Base-by-base conservation (phyloP, 176 grass and related monocot species). In the Bolboschoenus planiculmis region DNA sequence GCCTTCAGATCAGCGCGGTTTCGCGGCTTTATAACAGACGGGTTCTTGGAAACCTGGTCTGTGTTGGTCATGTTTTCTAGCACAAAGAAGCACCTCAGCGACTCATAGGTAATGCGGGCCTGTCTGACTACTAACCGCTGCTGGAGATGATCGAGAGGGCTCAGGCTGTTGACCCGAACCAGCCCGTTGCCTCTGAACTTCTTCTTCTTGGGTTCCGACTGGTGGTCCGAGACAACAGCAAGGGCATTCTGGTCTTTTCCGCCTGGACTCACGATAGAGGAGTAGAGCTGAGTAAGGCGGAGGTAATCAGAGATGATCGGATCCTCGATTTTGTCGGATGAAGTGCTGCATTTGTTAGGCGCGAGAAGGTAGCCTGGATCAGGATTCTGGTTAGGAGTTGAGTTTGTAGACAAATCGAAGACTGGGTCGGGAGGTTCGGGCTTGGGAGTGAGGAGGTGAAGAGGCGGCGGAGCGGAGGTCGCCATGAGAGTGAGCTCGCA, bases 51-150 rank as follows among this genome's bases (percentile, higher is more conserved):
- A 58, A 40, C 26, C n/a, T 5, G 82, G 21, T 35, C 36, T 21
- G 27, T 27, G 50, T 63, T 81, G n/a, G n/a, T 43, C n/a, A 58
- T 20, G 24, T 42, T 81, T 42, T 90, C 55, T 39, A 83, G 83
- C 10, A 84, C 64, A 83, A 78, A 92, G 43, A 73, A 56, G 34
- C 47, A 51, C 57, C 92, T 90, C 44, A 97, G 87, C 23, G 92
- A 93, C 37, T 97, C 88, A 35, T 91, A 97, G 64, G 87, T 90
- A 84, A 97, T 87, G 56, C 95, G 92, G n/a, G 90, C 75, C 24
- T 73, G 84, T 84, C 95, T 88, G 46, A 97, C 85, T 14, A 85
- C 26, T 24, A 55, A 29, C 16, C 88, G 95, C 58, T 67, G 86
- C 48, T 90, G 79, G 83, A 87, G 34, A 4, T 84, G 72, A 51